Evolutionary conservation across 805 yeast genomes (phyloP).

Genomic region (Yarrowia hollandica): DNA sequence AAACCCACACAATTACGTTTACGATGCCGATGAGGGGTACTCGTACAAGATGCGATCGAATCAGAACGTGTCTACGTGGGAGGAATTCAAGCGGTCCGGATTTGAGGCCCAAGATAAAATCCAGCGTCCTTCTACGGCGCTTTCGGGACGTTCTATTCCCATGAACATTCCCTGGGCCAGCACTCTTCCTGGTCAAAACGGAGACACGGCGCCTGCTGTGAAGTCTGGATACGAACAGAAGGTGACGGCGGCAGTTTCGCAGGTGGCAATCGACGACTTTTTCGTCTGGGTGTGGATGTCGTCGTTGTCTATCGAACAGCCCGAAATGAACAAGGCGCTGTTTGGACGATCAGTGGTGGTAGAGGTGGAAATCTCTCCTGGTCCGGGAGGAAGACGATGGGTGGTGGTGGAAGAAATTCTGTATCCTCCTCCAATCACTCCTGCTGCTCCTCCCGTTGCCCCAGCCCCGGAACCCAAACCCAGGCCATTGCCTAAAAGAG

Average conservation of each 20-base stretch:
- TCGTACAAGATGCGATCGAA: conserved; percentile 1
- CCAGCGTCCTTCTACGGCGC: conserved; percentile 5
- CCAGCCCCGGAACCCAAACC: not conserved
- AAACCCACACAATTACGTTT: conserved; percentile 39
- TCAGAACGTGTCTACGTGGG: conserved; percentile 4
- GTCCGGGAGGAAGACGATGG: conserved; percentile 44
- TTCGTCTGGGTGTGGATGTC: conserved; percentile 92
- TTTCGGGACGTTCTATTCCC: conserved; percentile 8
- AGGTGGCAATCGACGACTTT: conserved; percentile 79
- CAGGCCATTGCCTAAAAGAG: not conserved
- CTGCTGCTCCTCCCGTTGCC: not conserved
- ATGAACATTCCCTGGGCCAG: conserved; percentile 27
- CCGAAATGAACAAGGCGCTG: conserved; percentile 58
- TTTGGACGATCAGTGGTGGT: conserved; percentile 82
- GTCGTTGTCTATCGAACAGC: conserved; percentile 71
- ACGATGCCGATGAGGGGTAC: conserved; percentile 32
- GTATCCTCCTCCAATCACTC: conserved; percentile 33
- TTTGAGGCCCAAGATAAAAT: not conserved
- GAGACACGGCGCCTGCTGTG: conserved; percentile 23
- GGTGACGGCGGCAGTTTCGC: conserved; percentile 50
- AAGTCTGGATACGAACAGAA: conserved; percentile 24
- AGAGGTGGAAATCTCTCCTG: conserved; percentile 77
- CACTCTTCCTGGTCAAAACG: conserved; percentile 20
- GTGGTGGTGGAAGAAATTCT: conserved; percentile 39
- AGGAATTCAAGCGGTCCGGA: conserved; percentile 13